phyloP scores from a whole-genome alignment of 2,329 filamentous ascomycete species.

The Coleophoma eucalyptorum region DNA sequence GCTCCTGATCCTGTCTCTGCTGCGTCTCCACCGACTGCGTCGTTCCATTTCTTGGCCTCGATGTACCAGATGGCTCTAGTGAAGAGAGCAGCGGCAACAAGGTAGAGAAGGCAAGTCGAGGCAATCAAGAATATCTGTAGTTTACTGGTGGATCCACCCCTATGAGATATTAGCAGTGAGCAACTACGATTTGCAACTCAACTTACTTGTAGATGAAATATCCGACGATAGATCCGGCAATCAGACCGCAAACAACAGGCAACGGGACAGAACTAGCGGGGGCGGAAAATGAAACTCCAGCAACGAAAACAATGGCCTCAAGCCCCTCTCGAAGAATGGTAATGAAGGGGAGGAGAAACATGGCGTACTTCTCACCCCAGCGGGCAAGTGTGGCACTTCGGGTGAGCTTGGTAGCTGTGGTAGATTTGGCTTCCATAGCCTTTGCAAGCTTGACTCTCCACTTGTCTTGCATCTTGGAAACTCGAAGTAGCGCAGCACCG shows the following conservation, averaged over 20 bases:
- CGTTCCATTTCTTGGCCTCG: conserved; percentile 62
- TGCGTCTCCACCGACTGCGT: conserved; percentile 45
- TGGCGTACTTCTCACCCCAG: conserved; percentile 73
- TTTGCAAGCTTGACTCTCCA: conserved; percentile 80
- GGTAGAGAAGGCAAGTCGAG: conserved; percentile 79
- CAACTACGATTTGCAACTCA: neutral
- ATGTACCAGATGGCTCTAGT: conserved; percentile 74
- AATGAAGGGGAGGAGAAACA: conserved; percentile 84
- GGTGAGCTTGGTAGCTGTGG: conserved; percentile 29
- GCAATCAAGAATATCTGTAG: conserved; percentile 76
- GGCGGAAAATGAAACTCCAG: conserved; percentile 73
- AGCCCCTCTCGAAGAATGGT: conserved; percentile 85
- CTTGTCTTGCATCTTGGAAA: conserved; percentile 81
- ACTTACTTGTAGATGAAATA: conserved; percentile 75
- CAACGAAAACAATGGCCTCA: conserved; percentile 82
- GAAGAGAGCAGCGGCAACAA: conserved; percentile 79
- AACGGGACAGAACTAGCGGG: conserved; percentile 76
- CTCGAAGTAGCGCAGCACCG: conserved; percentile 74
- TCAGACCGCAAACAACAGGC: conserved; percentile 68
- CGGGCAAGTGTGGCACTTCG: conserved; percentile 48
- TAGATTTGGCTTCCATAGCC: conserved; percentile 54
- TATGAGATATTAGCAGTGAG: conserved; percentile 9
- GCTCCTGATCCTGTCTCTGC: conserved; percentile 62
- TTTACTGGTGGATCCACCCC: conserved; percentile 60
- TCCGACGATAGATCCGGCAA: conserved; percentile 63